phyloP scores from a whole-genome alignment of 75 land plant genomes.

The Cunninghamia lanceolata region DNA sequence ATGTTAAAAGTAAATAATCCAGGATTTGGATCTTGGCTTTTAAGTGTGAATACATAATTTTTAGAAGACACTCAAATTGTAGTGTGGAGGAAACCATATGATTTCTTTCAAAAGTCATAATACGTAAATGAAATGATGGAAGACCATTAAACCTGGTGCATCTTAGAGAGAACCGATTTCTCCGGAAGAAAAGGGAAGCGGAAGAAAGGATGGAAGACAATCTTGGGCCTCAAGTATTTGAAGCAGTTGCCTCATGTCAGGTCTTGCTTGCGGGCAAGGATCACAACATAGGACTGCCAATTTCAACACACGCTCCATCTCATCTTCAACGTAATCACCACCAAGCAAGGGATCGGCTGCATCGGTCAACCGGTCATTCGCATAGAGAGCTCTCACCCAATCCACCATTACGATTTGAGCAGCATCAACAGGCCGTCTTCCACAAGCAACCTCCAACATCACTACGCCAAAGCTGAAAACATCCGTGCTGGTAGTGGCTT shows the following conservation, averaged over 20 bases:
- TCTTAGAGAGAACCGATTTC: no score
- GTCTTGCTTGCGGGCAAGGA: not conserved
- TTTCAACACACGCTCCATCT: not conserved
- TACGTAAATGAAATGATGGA: no score
- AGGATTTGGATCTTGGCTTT: no score
- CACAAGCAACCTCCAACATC: slow-evolving; percentile 1
- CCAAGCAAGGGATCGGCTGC: not conserved
- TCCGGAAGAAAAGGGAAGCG: not conserved
- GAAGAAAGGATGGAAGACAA: not conserved
- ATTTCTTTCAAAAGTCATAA: no score
- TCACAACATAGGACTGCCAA: not conserved
- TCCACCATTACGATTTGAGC: slow-evolving; percentile 10
- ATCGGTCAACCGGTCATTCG: not conserved
- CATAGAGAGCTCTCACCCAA: slow-evolving; percentile 39
- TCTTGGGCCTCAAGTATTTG: not conserved
- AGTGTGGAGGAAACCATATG: no score
- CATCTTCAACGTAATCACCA: not conserved
- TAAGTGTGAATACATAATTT: no score
- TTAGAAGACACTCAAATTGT: no score
- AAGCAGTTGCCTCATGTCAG: not conserved
- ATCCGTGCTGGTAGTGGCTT: slow-evolving; percentile 31
- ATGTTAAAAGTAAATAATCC: no score
- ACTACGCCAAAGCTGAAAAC: slow-evolving; percentile 15
- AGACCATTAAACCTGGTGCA: no score
- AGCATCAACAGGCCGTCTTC: slow-evolving; percentile 5